Evolutionary conservation across 768 basidiomycete species (phyloP).

Genomic region (Leccinum incarnatum): DNA sequence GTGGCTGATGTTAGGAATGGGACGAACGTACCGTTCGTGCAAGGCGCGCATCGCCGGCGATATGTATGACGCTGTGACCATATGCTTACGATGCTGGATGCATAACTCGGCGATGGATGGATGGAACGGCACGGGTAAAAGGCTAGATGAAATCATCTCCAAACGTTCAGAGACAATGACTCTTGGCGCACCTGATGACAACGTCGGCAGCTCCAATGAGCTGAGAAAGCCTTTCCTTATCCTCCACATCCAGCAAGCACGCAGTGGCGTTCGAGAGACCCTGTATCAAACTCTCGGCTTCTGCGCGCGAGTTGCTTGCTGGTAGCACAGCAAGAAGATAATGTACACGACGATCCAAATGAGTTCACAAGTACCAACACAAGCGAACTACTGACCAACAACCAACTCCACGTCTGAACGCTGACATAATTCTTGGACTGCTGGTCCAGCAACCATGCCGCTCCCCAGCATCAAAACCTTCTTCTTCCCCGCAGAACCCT

Average conservation of each 20-base stretch:
- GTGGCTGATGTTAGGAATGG: background rate
- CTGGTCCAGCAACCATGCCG: conserved; percentile 94
- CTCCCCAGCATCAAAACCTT: conserved; percentile 81
- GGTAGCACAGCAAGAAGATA: conserved; percentile 2
- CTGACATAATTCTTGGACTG: conserved; percentile 68
- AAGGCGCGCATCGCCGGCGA: conserved; percentile 72
- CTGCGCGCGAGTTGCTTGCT: conserved; percentile 73
- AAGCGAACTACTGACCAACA: conserved; percentile 57
- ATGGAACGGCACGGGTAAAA: conserved; percentile 79
- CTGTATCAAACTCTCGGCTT: conserved; percentile 48
- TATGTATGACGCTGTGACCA: conserved; percentile 91
- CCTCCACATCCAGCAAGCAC: conserved; percentile 57
- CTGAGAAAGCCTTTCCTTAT: conserved; percentile 41
- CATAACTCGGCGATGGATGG: conserved; percentile 68
- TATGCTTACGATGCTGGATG: conserved; percentile 63
- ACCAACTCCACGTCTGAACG: conserved; percentile 63
- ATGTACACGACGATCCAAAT: conserved; percentile 12
- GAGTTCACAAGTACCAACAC: conserved; percentile 16
- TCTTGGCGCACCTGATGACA: conserved; percentile 69
- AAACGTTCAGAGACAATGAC: background rate
- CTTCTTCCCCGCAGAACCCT: conserved; percentile 42
- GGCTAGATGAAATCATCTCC: conserved; percentile 38
- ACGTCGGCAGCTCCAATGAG: conserved; percentile 70
- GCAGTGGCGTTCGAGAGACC: conserved; percentile 52
- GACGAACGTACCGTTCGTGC: conserved; percentile 52